Conservation (phyloP, 2,329 filamentous ascomycete species). For the Aspergillus terreus region DNA sequence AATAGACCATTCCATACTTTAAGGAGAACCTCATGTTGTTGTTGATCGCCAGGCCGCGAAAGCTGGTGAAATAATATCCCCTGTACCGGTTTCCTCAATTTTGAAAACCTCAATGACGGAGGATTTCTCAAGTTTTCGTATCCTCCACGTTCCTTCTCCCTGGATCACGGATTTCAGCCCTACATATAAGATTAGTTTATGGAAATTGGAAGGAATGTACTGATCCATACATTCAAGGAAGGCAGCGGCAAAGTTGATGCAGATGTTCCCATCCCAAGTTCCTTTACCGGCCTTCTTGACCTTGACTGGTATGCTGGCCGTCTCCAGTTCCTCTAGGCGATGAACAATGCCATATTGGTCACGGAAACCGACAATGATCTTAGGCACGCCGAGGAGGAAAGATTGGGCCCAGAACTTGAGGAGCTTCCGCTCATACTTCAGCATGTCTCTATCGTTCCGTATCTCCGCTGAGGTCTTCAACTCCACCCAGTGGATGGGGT, state of each 20-base stretch:
- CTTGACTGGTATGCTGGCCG: constrained; percentile 70
- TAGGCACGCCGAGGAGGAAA: constrained; percentile 88
- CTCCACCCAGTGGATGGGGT: constrained; percentile 87
- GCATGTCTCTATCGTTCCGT: constrained; percentile 61
- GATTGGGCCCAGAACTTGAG: constrained; percentile 97
- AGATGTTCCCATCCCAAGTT: constrained; percentile 87
- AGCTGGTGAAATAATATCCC: constrained; percentile 69
- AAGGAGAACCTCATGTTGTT: too few relatives aligned
- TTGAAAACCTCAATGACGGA: constrained; percentile 69
- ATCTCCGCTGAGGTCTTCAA: constrained; percentile 85
- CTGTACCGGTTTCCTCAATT: constrained; percentile 70
- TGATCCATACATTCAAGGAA: constrained; percentile 68
- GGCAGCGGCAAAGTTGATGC: constrained; percentile 80
- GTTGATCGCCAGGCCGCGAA: constrained; percentile 67
- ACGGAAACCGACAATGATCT: constrained; percentile 86
- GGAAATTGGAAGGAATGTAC: not conserved
- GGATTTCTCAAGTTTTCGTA: constrained; percentile 62
- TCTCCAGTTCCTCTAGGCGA: constrained; percentile 73
- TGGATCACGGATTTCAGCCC: constrained; percentile 60
- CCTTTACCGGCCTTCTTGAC: constrained; percentile 64
- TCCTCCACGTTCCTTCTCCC: constrained; percentile 70
- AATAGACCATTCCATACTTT: too few relatives aligned
- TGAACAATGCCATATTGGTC: constrained; percentile 67
- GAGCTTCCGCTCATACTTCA: constrained; percentile 82
- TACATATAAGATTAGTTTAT: constrained; percentile 27